Percentiles rank a stretch among this genome's conserved stretches.
Conservation (phyloP, 768 basidiomycete genomes). For the Naematelia aurantialba region DNA sequence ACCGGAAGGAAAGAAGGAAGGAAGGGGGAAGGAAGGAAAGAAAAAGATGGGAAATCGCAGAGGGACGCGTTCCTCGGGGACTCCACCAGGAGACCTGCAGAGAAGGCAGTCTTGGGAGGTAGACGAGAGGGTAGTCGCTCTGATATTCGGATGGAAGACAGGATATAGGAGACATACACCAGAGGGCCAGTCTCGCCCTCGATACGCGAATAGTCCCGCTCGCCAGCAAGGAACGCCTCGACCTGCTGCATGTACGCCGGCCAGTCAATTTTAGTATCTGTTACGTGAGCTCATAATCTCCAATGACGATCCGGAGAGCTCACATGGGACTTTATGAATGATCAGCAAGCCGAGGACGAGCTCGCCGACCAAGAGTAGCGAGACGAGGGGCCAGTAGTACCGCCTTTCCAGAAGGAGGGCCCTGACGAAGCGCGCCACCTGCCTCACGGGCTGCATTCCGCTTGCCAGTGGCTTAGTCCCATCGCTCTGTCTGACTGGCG, state of each 20-base stretch:
- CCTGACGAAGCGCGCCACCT: constrained; percentile 7
- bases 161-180: constrained; percentile 65
- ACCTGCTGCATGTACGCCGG: constrained; percentile 91
- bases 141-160: neutral
- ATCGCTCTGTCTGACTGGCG: neutral
- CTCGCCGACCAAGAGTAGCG: constrained; percentile 69
- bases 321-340: constrained; percentile 77
- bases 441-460: neutral
- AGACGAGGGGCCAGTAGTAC: constrained; percentile 67
- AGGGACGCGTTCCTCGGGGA: no score
- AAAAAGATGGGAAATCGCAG: neutral
- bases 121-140: no score
- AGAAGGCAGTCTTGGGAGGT: no score
- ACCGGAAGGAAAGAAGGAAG: neutral
- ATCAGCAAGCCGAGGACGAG: constrained; percentile 72
- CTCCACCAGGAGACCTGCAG: no score
- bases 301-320: constrained; percentile 44
- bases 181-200: constrained; percentile 87
- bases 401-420: constrained; percentile 30
- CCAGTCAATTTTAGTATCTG: constrained; percentile 99
- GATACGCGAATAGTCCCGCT: constrained; percentile 75
- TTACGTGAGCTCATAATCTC: constrained; percentile 11
- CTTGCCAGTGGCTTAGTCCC: neutral
- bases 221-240: constrained; percentile 70
- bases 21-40: neutral